Evolutionary conservation across 129 eudicot species (phyloP), one percentile per base, ranked within the genome.

Genomic region (Flaveria ramosissima): DNA sequence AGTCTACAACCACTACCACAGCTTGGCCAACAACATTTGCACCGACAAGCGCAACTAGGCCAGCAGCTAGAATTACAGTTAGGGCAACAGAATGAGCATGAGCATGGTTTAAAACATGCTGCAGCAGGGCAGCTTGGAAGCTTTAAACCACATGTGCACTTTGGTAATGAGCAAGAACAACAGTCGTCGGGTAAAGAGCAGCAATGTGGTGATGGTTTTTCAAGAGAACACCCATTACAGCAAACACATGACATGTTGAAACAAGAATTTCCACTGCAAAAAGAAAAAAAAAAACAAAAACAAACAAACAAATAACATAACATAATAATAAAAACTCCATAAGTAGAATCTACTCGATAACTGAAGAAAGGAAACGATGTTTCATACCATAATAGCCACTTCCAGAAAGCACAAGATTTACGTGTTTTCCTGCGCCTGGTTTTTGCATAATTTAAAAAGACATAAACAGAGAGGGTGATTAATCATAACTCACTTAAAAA

Each of bases 321-420:
- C 6, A 30, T 30, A 30, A 4, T 30, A 30, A 30, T 4, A 30
- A 4, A 30, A 30, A 30, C 36, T 30, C 36, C 36, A 30, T 30
- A 30, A 0, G 36, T 30, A 30, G 36, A 30, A 30, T 30, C 36
- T 30, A 30, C 36, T 30, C 36, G 0, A 30, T 30, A 30, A 30
- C 36, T 30, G 36, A 30, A 30, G 36, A 30, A 30, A 62, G 13
- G 26, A 62, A 53, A 76, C 7, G 50, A 30, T 14, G 12, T 47
- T 60, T 68, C 46, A 55, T 89, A 92, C 98, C 98, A 90, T 82
- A 92, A 62, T 13, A 62, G 88, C 98, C 98, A 88, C 81, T 86
- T 90, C 98, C 98, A 90, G 81, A 88, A 76, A 71, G 92, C 66
- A 63, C 90, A 80, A 2, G 88, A 82, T 75, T 81, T 90, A 9